Conservation (phyloP, 441 rosid genomes). For the Rhodomyrtus psidioides region DNA sequence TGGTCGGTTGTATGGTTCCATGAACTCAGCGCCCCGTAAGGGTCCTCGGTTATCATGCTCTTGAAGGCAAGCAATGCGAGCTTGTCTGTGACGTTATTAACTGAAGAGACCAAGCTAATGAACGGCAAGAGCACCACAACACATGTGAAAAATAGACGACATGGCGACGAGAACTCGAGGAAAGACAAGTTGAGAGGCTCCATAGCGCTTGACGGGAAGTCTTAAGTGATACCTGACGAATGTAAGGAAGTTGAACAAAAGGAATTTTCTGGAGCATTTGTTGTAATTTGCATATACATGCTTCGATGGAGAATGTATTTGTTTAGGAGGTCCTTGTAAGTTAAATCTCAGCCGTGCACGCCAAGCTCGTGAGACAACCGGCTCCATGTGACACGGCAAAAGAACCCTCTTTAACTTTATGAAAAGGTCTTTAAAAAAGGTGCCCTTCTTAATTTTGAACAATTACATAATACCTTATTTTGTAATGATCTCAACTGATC, state of each 20-base stretch:
- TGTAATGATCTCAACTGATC: neutral
- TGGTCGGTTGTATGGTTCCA: neutral
- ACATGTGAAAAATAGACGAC: neutral
- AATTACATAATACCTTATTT: too few species aligned
- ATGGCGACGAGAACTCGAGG: neutral
- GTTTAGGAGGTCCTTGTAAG: too few species aligned
- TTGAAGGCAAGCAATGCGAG: neutral
- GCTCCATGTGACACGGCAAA: too few species aligned
- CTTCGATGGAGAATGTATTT: too few species aligned
- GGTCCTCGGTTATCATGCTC: neutral
- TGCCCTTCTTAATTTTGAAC: neutral
- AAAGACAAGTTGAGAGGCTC: neutral
- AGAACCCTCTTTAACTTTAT: too few species aligned
- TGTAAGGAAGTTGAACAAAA: too few species aligned
- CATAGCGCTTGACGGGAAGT: neutral
- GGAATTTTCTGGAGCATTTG: too few species aligned
- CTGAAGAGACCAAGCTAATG: neutral
- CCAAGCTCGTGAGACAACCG: too few species aligned
- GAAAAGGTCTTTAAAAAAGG: too few species aligned
- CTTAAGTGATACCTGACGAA: too few species aligned
- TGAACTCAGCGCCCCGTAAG: neutral
- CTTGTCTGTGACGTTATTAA: neutral
- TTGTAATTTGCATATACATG: too few species aligned
- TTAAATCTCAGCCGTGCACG: too few species aligned
- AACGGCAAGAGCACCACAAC: neutral